These are phyloP conservation scores for Talaromyces trachyspermus DNA, from an alignment of 495 filamentous ascomycete genomes.

Conservation along the genomic window DNA sequence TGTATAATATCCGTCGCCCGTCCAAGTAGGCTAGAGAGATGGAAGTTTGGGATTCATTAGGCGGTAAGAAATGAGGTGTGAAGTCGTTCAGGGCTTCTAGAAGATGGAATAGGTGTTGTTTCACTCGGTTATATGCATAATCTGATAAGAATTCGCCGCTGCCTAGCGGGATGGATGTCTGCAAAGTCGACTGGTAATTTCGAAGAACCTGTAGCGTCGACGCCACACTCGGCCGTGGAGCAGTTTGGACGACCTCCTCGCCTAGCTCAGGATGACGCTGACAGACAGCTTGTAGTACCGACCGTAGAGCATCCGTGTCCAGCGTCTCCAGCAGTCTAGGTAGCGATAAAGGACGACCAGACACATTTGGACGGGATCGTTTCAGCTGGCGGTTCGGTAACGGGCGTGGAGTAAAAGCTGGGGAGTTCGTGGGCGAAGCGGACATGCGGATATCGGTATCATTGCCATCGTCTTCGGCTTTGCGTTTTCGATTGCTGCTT, in stretches of 20 bases:
- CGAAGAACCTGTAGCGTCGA: slow-evolving; percentile 72
- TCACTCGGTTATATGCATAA: slow-evolving; percentile 91
- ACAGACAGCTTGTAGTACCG: slow-evolving; percentile 78
- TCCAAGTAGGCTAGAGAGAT: slow-evolving; percentile 80
- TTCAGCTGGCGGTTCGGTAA: slow-evolving; percentile 61
- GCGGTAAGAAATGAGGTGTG: slow-evolving; percentile 90
- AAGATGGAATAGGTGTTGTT: slow-evolving; percentile 68
- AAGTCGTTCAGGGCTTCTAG: slow-evolving; percentile 89
- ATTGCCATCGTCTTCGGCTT: slow-evolving; percentile 71
- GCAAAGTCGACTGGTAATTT: slow-evolving; percentile 71
- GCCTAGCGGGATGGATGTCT: slow-evolving; percentile 80
- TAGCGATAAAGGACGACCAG: slow-evolving; percentile 72
- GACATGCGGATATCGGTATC: slow-evolving; percentile 76
- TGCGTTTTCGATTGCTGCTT: slow-evolving; percentile 66
- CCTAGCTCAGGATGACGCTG: slow-evolving; percentile 71
- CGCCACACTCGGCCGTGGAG: slow-evolving; percentile 74
- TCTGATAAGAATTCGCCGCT: slow-evolving; percentile 77
- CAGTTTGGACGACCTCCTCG: slow-evolving; percentile 74
- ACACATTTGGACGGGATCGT: slow-evolving; percentile 57
- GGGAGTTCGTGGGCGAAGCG: slow-evolving; percentile 72
- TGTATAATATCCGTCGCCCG: slow-evolving; percentile 86
- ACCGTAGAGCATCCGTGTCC: slow-evolving; percentile 71
- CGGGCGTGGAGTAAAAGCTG: slow-evolving; percentile 58
- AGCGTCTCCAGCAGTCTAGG: slow-evolving; percentile 86
- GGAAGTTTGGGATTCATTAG: slow-evolving; percentile 73